phyloP scores from a whole-genome alignment of 1,284 basidiomycete genomes.

The Hymenochaete sp. region DNA sequence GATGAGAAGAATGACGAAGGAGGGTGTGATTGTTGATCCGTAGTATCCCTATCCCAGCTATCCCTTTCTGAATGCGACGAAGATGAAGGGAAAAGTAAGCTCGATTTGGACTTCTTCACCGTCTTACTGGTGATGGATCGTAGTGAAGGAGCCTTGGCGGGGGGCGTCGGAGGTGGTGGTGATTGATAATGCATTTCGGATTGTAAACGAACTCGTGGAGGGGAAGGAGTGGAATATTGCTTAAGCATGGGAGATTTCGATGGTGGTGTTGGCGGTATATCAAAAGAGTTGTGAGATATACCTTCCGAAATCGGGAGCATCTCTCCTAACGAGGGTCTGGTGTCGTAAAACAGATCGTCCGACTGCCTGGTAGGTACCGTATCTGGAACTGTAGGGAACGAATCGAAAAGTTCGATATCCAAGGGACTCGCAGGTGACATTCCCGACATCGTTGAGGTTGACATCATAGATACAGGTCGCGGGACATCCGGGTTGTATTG shows the following conservation, averaged over 20 bases:
- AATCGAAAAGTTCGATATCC: slow-evolving; percentile 14
- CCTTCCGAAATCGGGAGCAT: neutral
- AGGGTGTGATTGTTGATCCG: neutral
- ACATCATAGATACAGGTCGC: slow-evolving; percentile 13
- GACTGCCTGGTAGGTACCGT: slow-evolving; percentile 1
- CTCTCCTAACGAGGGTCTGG: neutral
- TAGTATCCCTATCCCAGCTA: neutral
- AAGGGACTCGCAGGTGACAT: slow-evolving; percentile 12
- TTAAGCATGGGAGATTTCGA: slow-evolving; percentile 7
- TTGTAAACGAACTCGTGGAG: neutral
- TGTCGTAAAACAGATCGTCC: neutral
- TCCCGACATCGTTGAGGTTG: slow-evolving; percentile 5
- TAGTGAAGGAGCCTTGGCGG: neutral
- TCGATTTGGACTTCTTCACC: slow-evolving; percentile 4
- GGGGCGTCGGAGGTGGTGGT: neutral
- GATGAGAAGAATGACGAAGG: slow-evolving; percentile 6
- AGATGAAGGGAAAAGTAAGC: neutral
- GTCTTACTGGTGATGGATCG: neutral
- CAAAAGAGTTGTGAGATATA: neutral
- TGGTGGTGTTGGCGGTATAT: slow-evolving; percentile 11
- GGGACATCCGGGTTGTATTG: slow-evolving; percentile 5
- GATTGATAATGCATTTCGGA: no score
- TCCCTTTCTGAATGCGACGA: neutral
- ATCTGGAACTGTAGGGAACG: slow-evolving; percentile 15
- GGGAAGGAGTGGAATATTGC: neutral